Base-by-base conservation (phyloP, 2,329 filamentous ascomycete genomes). In the Drechslerella coelobrocha region DNA sequence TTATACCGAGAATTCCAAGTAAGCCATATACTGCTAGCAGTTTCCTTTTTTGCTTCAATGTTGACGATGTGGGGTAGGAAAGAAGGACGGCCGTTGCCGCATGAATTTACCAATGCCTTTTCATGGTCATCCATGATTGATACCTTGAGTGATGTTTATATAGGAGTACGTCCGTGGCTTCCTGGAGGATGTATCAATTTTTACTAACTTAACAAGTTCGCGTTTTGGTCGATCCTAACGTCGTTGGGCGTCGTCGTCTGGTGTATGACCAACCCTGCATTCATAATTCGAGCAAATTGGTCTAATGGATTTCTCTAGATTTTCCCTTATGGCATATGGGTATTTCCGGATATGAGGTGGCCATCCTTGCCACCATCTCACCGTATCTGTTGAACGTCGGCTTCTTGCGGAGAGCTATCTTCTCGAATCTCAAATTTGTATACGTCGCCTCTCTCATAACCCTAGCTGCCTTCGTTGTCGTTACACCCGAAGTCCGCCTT, bases 241-340 rank as follows among this genome's bases (percentile, higher is more conserved):
- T 91, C 91, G 71, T 83, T 99, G 56, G 92, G 91, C 24, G 83
- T 99, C 47, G 83, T 90, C 43, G 89, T 99, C 47, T 99, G 94
- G 94, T 99, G 89, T 91, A 86, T 84, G 89, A 23, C n/a, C 37
- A 45, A n/a, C 26, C 26, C 50, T 23, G 2, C n/a, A 43, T 19
- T 48, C 17, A 23, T 29, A 29, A 21, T 23, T 48, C 57, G 14
- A 23, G 55, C 39, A 26, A 31, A 27, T 31, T 24, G 31, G 45
- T 27, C 37, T 31, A 45, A 45, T 21, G 75, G 57, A 75, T 47
- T 48, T 45, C 43, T 14, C 34, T 73, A 91, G 89, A 95, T 79
- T 99, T 99, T 78, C 94, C 94, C 12, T 85, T 99, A 9, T 99
- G 94, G 94, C 87, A 97, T 78, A 99, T 99, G 94, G 94, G 94